Conservation (phyloP, 208 protist genomes). For the Acanthamoeba royreba region DNA sequence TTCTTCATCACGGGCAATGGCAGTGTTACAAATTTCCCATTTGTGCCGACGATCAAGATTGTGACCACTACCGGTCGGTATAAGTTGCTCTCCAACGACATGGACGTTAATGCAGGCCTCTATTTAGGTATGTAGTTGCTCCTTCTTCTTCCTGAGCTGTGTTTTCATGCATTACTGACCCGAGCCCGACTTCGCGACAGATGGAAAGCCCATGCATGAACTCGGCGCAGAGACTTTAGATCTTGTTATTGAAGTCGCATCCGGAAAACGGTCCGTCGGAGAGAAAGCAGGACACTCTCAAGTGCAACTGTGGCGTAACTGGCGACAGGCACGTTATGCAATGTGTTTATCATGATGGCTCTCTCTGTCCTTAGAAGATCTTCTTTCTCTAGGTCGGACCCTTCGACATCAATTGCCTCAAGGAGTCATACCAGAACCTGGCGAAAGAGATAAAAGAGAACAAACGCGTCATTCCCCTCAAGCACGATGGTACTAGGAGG, state of each 20-base stretch:
- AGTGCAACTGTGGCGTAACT: constrained; percentile 63
- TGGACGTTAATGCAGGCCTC: constrained; percentile 68
- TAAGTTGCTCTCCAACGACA: constrained; percentile 63
- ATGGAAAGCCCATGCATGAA: not conserved
- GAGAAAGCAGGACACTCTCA: constrained; percentile 54
- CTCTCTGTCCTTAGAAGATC: too few relatives aligned
- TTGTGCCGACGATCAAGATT: constrained; percentile 71
- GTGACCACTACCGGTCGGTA: constrained; percentile 56
- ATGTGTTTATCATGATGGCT: too few relatives aligned
- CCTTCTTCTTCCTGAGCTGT: too few relatives aligned
- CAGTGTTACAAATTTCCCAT: constrained; percentile 73
- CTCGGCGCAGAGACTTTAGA: constrained; percentile 28
- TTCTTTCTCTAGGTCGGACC: not conserved
- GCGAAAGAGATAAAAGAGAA: not conserved
- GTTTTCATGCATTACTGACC: too few relatives aligned
- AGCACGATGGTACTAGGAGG: not conserved
- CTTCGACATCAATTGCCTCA: not conserved
- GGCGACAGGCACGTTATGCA: not conserved
- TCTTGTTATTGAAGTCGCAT: not conserved
- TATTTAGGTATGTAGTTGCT: too few relatives aligned
- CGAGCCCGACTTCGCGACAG: too few relatives aligned
- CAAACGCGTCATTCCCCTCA: not conserved
- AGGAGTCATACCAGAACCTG: not conserved
- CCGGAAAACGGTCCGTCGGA: not conserved
- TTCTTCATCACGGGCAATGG: constrained; percentile 74